phyloP scores from a whole-genome alignment of 805 yeast genomes.

The Saturnispora halmiae region DNA sequence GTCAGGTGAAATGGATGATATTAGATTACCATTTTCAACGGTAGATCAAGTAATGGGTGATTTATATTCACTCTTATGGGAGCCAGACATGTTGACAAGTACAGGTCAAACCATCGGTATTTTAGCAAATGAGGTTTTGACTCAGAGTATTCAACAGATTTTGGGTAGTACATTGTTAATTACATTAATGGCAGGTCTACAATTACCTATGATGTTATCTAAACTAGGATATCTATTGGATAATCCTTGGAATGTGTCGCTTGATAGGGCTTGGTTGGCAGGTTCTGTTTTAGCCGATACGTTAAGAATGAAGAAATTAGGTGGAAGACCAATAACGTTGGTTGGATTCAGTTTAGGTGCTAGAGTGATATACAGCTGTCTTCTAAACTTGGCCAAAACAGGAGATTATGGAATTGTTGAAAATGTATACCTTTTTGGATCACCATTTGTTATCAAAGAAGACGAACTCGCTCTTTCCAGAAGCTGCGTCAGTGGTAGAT shows the following conservation, averaged over 20 bases:
- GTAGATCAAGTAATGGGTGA: conserved; percentile 98
- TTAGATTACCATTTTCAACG: conserved; percentile 89
- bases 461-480: conserved; percentile 74
- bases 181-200: conserved; percentile 87
- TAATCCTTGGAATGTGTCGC: conserved; percentile 96
- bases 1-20: conserved; percentile 91
- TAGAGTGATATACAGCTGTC: conserved; percentile 81
- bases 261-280: conserved; percentile 96
- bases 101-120: conserved; percentile 95
- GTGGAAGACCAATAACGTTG: conserved; percentile 83
- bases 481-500: conserved; percentile 81
- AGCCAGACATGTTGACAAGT: conserved; percentile 92
- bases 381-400: conserved; percentile 72
- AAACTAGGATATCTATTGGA: conserved; percentile 84
- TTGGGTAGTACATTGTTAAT: conserved; percentile 84
- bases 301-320: conserved; percentile 74
- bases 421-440: conserved; percentile 79
- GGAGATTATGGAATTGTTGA: conserved; percentile 87
- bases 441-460: conserved; percentile 70
- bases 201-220: conserved; percentile 83
- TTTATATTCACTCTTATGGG: conserved; percentile 86
- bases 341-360: conserved; percentile 94
- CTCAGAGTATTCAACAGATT: conserved; percentile 91
- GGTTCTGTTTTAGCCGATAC: conserved; percentile 90
- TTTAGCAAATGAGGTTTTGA: conserved; percentile 85